Evolutionary conservation across 768 basidiomycete species (phyloP), one percentile per base, ranked within the genome.

Genomic region (Termitomyces sp.): DNA sequence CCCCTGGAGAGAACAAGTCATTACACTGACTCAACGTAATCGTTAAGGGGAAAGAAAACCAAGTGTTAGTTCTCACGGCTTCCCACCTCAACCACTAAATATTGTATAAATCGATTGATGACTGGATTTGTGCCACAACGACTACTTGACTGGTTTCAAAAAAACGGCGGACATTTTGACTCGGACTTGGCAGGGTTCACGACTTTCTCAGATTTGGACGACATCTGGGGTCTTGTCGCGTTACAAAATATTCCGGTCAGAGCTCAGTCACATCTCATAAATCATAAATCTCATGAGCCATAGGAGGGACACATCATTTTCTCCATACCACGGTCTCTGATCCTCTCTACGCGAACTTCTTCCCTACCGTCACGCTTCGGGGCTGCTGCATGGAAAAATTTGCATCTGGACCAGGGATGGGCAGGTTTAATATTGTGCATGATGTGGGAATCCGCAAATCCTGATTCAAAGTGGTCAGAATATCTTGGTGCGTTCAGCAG

Each of bases 371-470:
- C 69, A 16, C 74, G 76, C 3, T 77, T 98, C 47, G 85, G 88
- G 18, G 52, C 71, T 7, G 75, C 78, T 11, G 79, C 79, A 32
- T 98, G 94, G 94, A 82, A 74, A 61, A 70, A 68, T 24, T 69
- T 75, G 56, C 71, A 74, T 20, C 70, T 98, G 57, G 76, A 87
- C 52, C 72, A 80, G 56, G 87, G 93, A 8, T 99, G 97, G 97
- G 76, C 81, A 1, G 88, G 89, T 3, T 73, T 98, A 46, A 98
- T 99, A 58, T 76, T 98, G 40, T 91, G 87, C 61, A 88, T 99
- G 86, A 92, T 98, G 90, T 97, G 92, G 90, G 97, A 99, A 71
- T 82, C 82, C 54, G 81, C 85, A 3, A 79, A 79, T 61, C 56
- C 73, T 3, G 66, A 75, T 20, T 88, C 91, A 49, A 83, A 73